Evolutionary conservation across 257 asterid genomes (phyloP), one percentile per base, ranked within the genome.

Genomic region (Forsythia suspensa): DNA sequence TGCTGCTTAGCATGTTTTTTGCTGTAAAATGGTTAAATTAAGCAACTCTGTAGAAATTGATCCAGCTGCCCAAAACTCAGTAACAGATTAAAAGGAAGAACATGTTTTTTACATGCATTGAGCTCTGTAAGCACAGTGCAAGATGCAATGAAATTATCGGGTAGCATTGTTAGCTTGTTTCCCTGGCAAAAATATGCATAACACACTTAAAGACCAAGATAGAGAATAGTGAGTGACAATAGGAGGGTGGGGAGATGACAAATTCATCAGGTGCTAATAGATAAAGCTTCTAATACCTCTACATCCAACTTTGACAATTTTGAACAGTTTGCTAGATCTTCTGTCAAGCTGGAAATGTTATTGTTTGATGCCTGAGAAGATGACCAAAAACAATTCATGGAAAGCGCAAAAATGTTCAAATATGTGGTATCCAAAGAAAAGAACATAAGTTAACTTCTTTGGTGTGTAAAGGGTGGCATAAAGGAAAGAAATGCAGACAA

Each of bases 301-400:
- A 92, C 77, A 66, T 96, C 97, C 84, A 92, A 82, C 87, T 93
- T 96, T 41, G 82, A 80, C 79, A 95, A 82, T 75, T 92, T 93
- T 72, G 91, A 87, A 88, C 97, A 96, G 81, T 89, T 90, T 75
- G 87, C 85, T 73, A 96, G 89, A 83, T 92, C 98, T 81, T 87
- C 99, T 20, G 98, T 97, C 88, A 96, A 89, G 87, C 89, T 79
- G 85, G 95, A 85, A 81, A 96, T 88, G 81, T 73, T 90, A 83
- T 93, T 96, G 86, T 93, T 92, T 74, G 99, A 91, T 84, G 90
- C 99, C 99, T 92, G 92, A 77, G 86, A 81, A 73, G 80, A 86
- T 78, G 61, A 82, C 16, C 76, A 73, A 77, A 21, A 66, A 79
- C 57, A 78, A 77, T 21, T n/a, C 40, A 75, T 70, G 83, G 44